Base-by-base conservation (phyloP, 495 filamentous ascomycete genomes). In the Penicillium chermesinum region DNA sequence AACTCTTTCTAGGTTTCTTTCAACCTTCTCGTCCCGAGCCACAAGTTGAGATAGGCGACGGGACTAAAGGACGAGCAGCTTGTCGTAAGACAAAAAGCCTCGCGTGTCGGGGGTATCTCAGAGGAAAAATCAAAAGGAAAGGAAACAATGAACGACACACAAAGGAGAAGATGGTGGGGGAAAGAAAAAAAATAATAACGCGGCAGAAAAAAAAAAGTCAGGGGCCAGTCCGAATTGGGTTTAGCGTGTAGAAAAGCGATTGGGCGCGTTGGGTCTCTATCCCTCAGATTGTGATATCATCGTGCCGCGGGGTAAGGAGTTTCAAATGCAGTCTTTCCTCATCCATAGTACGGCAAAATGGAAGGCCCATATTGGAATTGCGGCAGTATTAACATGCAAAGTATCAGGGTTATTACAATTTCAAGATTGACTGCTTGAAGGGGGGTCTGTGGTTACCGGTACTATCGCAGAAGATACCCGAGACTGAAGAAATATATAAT, bases 51-150 rank as follows among this genome's bases (percentile, higher is more conserved):
- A 46, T 46, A 52, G 47, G 48, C 41, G 50, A 37, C 36, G 47
- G 46, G 53, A 57, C 54, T 4, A 30, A 49, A 45, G 34, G 35
- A 63, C 53, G 55, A 65, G 69, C 66, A 63, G 62, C 54, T 62
- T 70, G 63, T 57, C 59, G 42, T 25, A 12, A 50, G 53, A 64
- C 63, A 68, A 64, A 61, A 60, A 60, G 58, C n/a, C 66, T 57
- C 44, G 38, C 9, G 16, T 49, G n/a, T 49, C 44, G 22, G 53
- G 66, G 66, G 68, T 70, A 69, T 70, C 66, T 67, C 59, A 55
- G 54, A n/a, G n/a, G n/a, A 57, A 48, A 56, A 50, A 49, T 53
- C 46, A 55, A 52, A 50, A 51, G 38, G 52, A 49, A 55, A 50
- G 47, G 46, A 44, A 40, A 55, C 44, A 47, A 58, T 48, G 41